These are phyloP conservation scores for Thelonectria rubi DNA, from an alignment of 2,329 filamentous ascomycete genomes.

Conservation along the genomic window DNA sequence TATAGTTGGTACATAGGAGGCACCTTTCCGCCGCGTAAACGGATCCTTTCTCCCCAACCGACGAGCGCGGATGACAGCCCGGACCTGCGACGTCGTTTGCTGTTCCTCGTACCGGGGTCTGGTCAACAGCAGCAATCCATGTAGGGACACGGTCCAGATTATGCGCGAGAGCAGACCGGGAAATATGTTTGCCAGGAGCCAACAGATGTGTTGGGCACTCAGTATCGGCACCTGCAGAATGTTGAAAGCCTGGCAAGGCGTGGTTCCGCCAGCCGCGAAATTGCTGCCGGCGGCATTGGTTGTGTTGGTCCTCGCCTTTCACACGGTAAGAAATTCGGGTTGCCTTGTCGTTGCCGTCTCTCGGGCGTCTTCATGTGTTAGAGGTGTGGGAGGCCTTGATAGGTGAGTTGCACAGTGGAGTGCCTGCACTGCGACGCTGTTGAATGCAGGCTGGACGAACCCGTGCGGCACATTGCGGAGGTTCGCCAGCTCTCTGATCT, in stretches of 20 bases:
- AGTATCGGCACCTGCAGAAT: constrained; percentile 13
- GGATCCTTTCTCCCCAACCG: constrained; percentile 19
- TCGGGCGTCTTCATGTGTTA: constrained; percentile 2
- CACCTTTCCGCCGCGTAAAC: constrained; percentile 11
- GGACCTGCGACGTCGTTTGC: constrained; percentile 8
- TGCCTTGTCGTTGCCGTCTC: constrained; percentile 2
- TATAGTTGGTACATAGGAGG: not conserved
- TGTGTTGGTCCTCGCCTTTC: constrained; percentile 24
- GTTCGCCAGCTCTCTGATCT: constrained; percentile 22
- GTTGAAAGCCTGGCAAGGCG: constrained; percentile 17
- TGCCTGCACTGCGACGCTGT: constrained; percentile 26
- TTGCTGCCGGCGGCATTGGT: constrained; percentile 30
- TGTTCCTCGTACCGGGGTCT: constrained; percentile 20
- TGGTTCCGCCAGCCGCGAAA: constrained; percentile 29
- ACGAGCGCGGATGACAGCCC: constrained; percentile 28
- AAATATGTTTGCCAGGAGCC: constrained; percentile 29
- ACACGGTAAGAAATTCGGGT: constrained; percentile 6
- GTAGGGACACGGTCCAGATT: constrained; percentile 32
- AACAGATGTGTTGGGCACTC: constrained; percentile 26
- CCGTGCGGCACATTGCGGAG: constrained; percentile 35
- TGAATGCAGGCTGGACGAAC: constrained; percentile 32
- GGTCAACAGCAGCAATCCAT: constrained; percentile 24
- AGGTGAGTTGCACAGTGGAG: constrained; percentile 31
- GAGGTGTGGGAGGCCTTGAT: constrained; percentile 29
- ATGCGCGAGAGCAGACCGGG: constrained; percentile 37